Evolutionary conservation across 163 green algal species (phyloP).

Genomic region (Trebouxiophyceae sp.): DNA sequence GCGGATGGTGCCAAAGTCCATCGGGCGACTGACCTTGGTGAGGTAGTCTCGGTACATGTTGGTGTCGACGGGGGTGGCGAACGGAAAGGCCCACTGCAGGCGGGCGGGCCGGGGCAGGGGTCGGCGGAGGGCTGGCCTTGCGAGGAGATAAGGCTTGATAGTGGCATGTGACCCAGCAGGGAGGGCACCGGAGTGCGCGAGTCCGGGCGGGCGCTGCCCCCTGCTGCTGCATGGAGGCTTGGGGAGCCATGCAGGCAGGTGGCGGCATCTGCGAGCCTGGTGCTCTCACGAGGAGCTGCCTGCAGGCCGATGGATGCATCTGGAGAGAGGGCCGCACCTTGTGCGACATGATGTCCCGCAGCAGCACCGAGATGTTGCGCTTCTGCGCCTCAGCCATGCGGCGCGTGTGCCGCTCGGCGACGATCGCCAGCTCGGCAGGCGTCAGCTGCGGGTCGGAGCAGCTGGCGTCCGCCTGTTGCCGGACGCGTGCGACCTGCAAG

Average conservation of each 20-base stretch:
- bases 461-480: slow-evolving; percentile 4
- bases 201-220: too few relatives aligned
- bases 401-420: slow-evolving; percentile 4
- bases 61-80: slow-evolving; percentile 46
- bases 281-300: too few relatives aligned
- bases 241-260: too few relatives aligned
- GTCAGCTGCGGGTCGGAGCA: not conserved
- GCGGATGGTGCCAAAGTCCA: slow-evolving; percentile 55
- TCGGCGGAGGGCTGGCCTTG: too few relatives aligned
- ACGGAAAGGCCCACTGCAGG: slow-evolving; percentile 48
- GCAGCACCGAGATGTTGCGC: not conserved
- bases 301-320: too few relatives aligned
- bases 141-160: too few relatives aligned
- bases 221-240: too few relatives aligned
- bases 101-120: too few relatives aligned
- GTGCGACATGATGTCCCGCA: slow-evolving; percentile 6
- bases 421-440: not conserved
- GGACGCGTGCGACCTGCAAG: slow-evolving; percentile 7
- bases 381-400: not conserved
- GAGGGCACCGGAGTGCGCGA: too few relatives aligned
- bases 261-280: too few relatives aligned
- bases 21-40: slow-evolving; percentile 32
- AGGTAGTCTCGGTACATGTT: slow-evolving; percentile 44
- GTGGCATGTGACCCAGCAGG: too few relatives aligned
- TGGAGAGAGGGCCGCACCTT: too few relatives aligned